Evolutionary conservation across 805 yeast species (phyloP).

Genomic region (Saturnispora halmiae): DNA sequence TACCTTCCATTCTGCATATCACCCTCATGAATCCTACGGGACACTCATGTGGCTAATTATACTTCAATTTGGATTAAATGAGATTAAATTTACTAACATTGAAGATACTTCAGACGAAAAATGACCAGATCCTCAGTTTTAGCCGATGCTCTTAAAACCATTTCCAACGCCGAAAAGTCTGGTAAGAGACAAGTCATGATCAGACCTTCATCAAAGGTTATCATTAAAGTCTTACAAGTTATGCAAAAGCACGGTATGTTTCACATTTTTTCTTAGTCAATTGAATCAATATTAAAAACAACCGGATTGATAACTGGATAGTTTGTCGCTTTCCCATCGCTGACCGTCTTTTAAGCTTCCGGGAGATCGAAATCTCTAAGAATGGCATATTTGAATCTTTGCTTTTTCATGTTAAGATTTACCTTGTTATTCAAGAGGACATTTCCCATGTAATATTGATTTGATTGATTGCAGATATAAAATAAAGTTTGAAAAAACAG

Average conservation of each 20-base stretch:
- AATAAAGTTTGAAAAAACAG: too few species aligned
- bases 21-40: slow-evolving; percentile 39
- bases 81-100: slow-evolving; percentile 5
- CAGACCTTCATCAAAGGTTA: slow-evolving; percentile 98
- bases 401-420: neutral
- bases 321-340: slow-evolving; percentile 78
- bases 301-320: slow-evolving; percentile 99
- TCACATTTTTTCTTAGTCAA: neutral
- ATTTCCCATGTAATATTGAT: neutral
- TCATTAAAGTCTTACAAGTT: slow-evolving; percentile 91
- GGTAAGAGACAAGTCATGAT: slow-evolving; percentile 98
- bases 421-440: slow-evolving; percentile 2
- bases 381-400: neutral
- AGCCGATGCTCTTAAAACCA: slow-evolving; percentile 97
- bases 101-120: slow-evolving; percentile 22
- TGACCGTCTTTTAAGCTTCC: slow-evolving; percentile 96
- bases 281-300: slow-evolving; percentile 7
- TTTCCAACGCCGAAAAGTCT: slow-evolving; percentile 98
- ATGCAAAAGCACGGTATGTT: slow-evolving; percentile 83
- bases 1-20: slow-evolving; percentile 4
- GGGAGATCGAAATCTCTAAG: slow-evolving; percentile 48
- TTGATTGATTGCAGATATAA: too few species aligned
- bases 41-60: slow-evolving; percentile 37
- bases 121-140: slow-evolving; percentile 98
- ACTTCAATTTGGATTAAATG: neutral